Base-by-base conservation (phyloP, 2,329 filamentous ascomycete genomes). In the Furcasterigmium sp. region DNA sequence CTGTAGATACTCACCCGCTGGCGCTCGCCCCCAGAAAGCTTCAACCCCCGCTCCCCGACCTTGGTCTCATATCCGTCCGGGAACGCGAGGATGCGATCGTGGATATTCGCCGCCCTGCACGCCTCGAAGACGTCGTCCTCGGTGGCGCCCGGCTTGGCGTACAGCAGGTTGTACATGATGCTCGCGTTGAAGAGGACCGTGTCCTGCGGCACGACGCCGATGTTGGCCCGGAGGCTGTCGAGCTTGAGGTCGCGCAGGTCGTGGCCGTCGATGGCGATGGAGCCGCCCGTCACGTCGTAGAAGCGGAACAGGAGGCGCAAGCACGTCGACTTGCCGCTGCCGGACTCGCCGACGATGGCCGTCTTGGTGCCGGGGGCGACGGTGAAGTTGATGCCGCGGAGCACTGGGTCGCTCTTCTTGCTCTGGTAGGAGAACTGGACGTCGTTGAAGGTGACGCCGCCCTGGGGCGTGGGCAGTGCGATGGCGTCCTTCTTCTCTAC, bases 1-100 rank as follows among this genome's bases (percentile, higher is more conserved):
- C 25, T 8, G 8, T 28, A 8, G 25, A 28, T 14, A 52, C 62
- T 41, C 51, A 75, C 72, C 9, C 78, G 68, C 53, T 82, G 78
- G 18, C 78, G 72, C 59, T 82, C 76, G 14, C 78, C 78, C n/a
- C 78, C 78, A 2, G 76, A 80, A 6, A 82, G 60, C 35, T 67
- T 73, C 44, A 75, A 59, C 8, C 73, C 73, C 4, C 73, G 67
- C 48, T 77, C 73, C 44, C 73, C 73, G 28, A 78, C 74, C 50
- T 68, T 70, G 29, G 74, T 77, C 18, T 67, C 54, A 51, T 78
- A 78, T 3, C 72, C 72, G 39, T 78, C 71, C 0, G 72, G 68
- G 47, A 77, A 78, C 5, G 66, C 62, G 47, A 74, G 60, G 42
- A 78, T 76, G 25, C 73, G 68, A 10, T 77, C 72, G 50, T 78